Base-by-base conservation (phyloP, 208 protist genomes). In the Wallacemonas sp. region DNA sequence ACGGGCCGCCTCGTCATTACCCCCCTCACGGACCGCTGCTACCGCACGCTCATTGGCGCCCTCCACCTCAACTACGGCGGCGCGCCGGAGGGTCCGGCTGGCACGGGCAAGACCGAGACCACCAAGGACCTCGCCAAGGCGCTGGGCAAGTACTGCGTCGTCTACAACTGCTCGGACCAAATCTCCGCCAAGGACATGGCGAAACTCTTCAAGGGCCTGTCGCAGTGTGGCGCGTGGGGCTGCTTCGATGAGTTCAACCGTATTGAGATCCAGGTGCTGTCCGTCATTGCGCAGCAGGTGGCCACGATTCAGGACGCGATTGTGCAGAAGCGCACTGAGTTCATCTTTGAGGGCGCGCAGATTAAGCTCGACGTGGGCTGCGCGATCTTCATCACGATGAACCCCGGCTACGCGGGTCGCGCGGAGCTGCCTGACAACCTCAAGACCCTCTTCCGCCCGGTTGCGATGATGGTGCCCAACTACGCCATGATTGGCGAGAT, bases 191-290 rank as follows among this genome's bases (percentile, higher is more conserved):
- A 97, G 72, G 94, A 97, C 56, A 98, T 99, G 97, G 95, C 84
- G 55, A 98, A 98, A 78, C 92, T 98, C 34, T 98, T 98, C 75
- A 98, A 98, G 64, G 96, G 96, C 2, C 83, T 98, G 19, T 89
- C 94, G 0, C 88, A 93, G 65, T 76, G 92, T 39, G 97, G 97
- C 55, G 91, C 95, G 19, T 99, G 96, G 96, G 95, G 94, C 23
- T 99, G 98, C 80, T 98, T 99, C 74, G 97, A 99, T 79, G 97
- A 99, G 85, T 99, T 99, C 74, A 99, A 99, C 73, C 93, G 97
- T 68, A 98, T 99, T 72, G 95, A 99, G 57, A 88, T 98, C 29
- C 94, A 98, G 73, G 97, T 99, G 74, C 85, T 99, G 12, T 99
- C 97, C 66, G 97, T 99, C 5, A 98, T 99, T 85, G 96, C 97